Base-by-base conservation (phyloP, 2,329 filamentous ascomycete species). In the Claviceps sp. region DNA sequence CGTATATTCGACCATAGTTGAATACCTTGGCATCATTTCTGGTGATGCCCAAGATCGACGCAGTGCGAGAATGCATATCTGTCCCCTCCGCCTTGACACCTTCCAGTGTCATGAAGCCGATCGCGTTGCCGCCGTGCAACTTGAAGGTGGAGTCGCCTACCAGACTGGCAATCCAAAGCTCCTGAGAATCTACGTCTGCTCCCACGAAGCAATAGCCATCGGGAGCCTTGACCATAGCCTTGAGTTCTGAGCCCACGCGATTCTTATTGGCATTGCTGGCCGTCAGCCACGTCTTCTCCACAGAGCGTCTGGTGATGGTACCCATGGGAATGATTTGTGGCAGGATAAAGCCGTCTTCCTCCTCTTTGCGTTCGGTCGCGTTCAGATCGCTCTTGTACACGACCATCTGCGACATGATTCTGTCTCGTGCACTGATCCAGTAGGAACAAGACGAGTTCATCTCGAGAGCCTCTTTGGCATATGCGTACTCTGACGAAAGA, bases 381-480 rank as follows among this genome's bases (percentile, higher is more conserved):
- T 51, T 56, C 17, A 73, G 54, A 56, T 94, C 82, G 37, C 82
- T 74, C 53, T 89, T 76, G 63, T 95, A 96, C 1, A 98, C 86
- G 2, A 95, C 90, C 76, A 97, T 87, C 62, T 98, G 93, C n/a
- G 84, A 86, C 76, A 73, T 91, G 67, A 98, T 98, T 48, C 93
- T 77, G 62, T 95, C 88, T 55, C 93, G 79, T 16, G 93, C 90
- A 61, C 88, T 95, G 60, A 98, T 97, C 93, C 94, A 98, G 68
- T 98, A 98, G 0, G 91, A 97, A 64, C 94, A 98, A 0, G 89
- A 95, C 0, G 93, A 89, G 60, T 98, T 98, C 93, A 98, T 98
- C 60, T 97, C 86, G 44, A 98, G 72, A 0, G 94, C 93, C 65
- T 95, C 89, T 62, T 94, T 97, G 0, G 93, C 93, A 61, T 96